Conservation (phyloP, 2,329 filamentous ascomycete species). For the Pseudocercospora vitis region DNA sequence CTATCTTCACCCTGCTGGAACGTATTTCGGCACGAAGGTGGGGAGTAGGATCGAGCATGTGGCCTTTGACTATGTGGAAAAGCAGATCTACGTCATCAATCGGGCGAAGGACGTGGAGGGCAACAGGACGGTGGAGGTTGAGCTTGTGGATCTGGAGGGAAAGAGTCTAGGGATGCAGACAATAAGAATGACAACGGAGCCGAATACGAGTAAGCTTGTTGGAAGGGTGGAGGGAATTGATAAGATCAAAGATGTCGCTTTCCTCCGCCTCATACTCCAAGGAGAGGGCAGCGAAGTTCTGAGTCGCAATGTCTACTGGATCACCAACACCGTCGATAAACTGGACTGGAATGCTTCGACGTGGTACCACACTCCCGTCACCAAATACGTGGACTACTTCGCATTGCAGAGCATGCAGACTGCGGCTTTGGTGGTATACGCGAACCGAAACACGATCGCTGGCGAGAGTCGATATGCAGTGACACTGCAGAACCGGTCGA, state of each 20-base stretch:
- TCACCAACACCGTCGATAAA: constrained; percentile 2
- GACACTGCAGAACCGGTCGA: constrained; percentile 8
- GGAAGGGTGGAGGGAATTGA: constrained; percentile 6
- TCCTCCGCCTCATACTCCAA: constrained; percentile 11
- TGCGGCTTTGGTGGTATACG: background rate
- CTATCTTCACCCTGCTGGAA: constrained; percentile 17
- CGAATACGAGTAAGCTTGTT: constrained; percentile 12
- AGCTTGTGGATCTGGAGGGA: constrained; percentile 6
- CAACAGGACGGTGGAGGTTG: constrained; percentile 2
- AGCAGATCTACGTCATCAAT: constrained; percentile 13
- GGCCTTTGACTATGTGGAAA: constrained; percentile 8
- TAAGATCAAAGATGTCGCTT: constrained; percentile 16
- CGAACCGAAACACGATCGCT: constrained; percentile 1
- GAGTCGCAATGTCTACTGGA: constrained; percentile 19
- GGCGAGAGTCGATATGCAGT: background rate
- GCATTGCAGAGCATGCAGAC: constrained; percentile 6
- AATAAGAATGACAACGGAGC: background rate
- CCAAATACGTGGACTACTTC: constrained; percentile 3
- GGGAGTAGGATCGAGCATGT: constrained; percentile 15
- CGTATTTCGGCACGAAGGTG: constrained; percentile 18
- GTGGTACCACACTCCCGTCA: constrained; percentile 16
- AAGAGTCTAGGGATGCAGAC: background rate
- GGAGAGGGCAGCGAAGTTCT: background rate
- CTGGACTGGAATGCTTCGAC: constrained; percentile 15
- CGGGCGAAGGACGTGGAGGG: background rate